Base-by-base conservation (phyloP, 1,139 yeast genomes). In the Geotrichum candidum region DNA sequence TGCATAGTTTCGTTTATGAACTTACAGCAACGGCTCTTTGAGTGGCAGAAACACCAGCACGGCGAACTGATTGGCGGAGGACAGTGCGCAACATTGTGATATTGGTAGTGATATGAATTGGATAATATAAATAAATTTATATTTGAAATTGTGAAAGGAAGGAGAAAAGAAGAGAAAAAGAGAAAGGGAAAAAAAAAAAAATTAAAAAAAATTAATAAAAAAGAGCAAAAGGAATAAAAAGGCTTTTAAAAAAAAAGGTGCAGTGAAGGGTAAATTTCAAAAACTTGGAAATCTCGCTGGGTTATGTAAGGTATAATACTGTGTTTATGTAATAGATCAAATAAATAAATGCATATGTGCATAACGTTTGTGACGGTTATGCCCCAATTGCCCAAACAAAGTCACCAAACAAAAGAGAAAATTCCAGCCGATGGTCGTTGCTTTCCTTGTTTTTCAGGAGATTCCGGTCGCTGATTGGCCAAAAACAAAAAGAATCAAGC, bases 21-120 rank as follows among this genome's bases (percentile, higher is more conserved):
- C 62, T 38, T 59, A 59, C 62, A 33, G 57, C 65, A 63, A 70
- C 72, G 66, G 69, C 72, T 67, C 77, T 56, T n/a, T 46, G 46
- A 18, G 15, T 68, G 63, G 74, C 72, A 65, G 72, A 66, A 65
- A 70, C 69, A 68, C 73, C 75, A 29, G 33, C 33, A 29, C 33
- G 33, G 7, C 33, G 33, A 29, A 9, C 33, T 67, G 77, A 70
- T 67, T 74, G 77, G 64, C 77, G 76, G 66, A 76, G 70, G 67
- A 76, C 78, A 68, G 78, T 70, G 71, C 78, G 74, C 71, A 76
- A 74, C 77, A 76, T 76, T 71, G 62, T 70, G 66, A 59, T 29
- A 51, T 63, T 63, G 52, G 58, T 29, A 9, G 33, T 5, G 33
- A 61, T 60, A 65, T 57, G 64, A 59, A 58, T 41, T 13, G 48